Percentiles rank a stretch among this genome's conserved stretches.
Evolutionary conservation across 352 stramenopile genomes (phyloP).

Genomic region (Hyaloperonospora arabidopsidis): DNA sequence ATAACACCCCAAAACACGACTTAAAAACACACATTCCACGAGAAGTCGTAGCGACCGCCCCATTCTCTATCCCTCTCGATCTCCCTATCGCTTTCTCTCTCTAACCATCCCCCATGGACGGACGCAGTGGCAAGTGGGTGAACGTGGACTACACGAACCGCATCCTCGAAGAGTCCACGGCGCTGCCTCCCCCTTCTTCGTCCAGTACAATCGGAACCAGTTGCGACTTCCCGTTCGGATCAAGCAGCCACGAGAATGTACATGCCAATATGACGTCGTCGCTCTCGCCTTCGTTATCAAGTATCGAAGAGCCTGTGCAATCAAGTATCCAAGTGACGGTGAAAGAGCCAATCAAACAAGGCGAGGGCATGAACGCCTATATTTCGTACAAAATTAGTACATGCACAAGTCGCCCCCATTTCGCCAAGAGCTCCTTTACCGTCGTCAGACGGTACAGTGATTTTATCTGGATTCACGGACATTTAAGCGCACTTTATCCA

Average conservation of each 20-base stretch:
- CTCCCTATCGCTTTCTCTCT: constrained; percentile 1
- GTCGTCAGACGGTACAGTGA: constrained; percentile 92
- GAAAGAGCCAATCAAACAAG: constrained; percentile 93
- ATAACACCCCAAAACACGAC: too few relatives aligned
- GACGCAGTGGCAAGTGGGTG: constrained; percentile 78
- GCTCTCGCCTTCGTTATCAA: background rate
- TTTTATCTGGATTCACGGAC: constrained; percentile 93
- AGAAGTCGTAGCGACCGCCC: background rate
- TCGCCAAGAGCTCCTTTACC: constrained; percentile 80
- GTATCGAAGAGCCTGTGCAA: constrained; percentile 3
- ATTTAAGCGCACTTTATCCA: constrained; percentile 79
- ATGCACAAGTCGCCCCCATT: constrained; percentile 65
- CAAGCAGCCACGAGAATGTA: background rate
- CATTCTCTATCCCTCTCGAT: background rate
- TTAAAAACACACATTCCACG: background rate
- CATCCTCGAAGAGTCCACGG: constrained; percentile 42
- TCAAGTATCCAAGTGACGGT: constrained; percentile 79
- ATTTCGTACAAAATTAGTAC: constrained; percentile 94
- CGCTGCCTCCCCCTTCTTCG: constrained; percentile 5
- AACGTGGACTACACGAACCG: constrained; percentile 82
- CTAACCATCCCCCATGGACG: constrained; percentile 39
- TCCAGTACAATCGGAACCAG: background rate
- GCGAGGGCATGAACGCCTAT: constrained; percentile 96
- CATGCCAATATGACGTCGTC: constrained; percentile 4
- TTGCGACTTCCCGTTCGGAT: too few relatives aligned